Evolutionary conservation across 176 grass and related monocot genomes (phyloP).

Genomic region (Ananas comosus): DNA sequence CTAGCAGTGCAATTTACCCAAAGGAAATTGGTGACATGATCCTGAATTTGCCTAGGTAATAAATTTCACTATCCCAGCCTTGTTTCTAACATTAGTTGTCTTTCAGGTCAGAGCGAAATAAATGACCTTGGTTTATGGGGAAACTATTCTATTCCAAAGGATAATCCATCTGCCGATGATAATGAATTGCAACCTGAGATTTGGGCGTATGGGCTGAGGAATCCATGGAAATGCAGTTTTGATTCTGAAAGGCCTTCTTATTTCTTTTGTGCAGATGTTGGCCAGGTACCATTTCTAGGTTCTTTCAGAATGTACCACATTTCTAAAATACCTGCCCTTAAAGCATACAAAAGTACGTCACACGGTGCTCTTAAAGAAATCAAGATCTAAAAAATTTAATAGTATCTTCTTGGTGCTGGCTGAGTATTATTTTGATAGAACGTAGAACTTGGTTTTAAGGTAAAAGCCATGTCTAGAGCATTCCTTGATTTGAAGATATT

Average conservation of each 20-base stretch:
- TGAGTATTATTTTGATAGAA: no score
- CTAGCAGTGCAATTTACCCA: no score
- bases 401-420: no score
- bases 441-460: no score
- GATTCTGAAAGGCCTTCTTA: constrained; percentile 68
- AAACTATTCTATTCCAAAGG: constrained; percentile 84
- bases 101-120: constrained; percentile 43
- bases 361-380: neutral
- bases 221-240: constrained; percentile 95
- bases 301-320: neutral
- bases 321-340: neutral
- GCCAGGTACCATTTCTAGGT: constrained; percentile 43
- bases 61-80: neutral
- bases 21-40: neutral
- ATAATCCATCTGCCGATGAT: constrained; percentile 59
- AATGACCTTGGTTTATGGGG: constrained; percentile 68
- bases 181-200: constrained; percentile 51
- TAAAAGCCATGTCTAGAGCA: no score
- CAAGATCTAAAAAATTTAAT: neutral
- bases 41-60: neutral
- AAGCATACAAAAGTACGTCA: neutral
- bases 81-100: neutral
- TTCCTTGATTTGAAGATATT: no score
- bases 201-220: constrained; percentile 83
- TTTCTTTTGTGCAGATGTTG: constrained; percentile 83